Base-by-base conservation (phyloP, 495 filamentous ascomycete genomes). In the Parathielavia hyrcaniae region DNA sequence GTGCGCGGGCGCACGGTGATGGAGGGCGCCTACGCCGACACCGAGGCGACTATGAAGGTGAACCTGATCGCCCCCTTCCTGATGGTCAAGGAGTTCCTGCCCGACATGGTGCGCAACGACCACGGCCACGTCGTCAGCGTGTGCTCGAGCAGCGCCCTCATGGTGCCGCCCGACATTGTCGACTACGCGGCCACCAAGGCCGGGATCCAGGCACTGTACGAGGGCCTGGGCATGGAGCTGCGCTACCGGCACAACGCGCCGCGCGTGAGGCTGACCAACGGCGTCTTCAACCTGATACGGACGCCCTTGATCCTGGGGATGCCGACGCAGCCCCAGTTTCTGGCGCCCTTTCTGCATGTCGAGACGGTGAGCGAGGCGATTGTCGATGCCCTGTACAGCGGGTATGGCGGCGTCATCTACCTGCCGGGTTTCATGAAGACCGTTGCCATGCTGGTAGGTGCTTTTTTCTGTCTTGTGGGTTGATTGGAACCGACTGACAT, bases 331-430 rank as follows among this genome's bases (percentile, higher is more conserved):
- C 60, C 71, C 4, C 60, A 58, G 10, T 73, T 75, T 26, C 1
- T 73, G 2, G 60, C 64, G 32, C 72, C 73, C 30, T 30, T 73
- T n/a, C 39, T 76, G 19, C 67, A 75, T 54, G 63, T 71, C 4
- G 69, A 73, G 40, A 71, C 71, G 6, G 72, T 72, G 0, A 63
- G 61, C 35, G 67, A 76, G 57, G 53, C 61, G 0, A 67, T 76
- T 51, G 69, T 71, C 0, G 59, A 71, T 46, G 56, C 51, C 8
- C 41, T 73, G 20, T 64, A 73, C 43, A 70, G 68, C 53, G 68
- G 69, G 4, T 64, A 69, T 17, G 69, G 73, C 10, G 38, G 34
- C 1, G 67, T 64, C 0, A 64, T 73, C 10, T 69, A 65, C 36
- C 50, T 76, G 26, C 72, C 72, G 0, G 65, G 69, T 1, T 61